Conservation (phyloP, 2,329 filamentous ascomycete genomes). For the Alternaria atra region DNA sequence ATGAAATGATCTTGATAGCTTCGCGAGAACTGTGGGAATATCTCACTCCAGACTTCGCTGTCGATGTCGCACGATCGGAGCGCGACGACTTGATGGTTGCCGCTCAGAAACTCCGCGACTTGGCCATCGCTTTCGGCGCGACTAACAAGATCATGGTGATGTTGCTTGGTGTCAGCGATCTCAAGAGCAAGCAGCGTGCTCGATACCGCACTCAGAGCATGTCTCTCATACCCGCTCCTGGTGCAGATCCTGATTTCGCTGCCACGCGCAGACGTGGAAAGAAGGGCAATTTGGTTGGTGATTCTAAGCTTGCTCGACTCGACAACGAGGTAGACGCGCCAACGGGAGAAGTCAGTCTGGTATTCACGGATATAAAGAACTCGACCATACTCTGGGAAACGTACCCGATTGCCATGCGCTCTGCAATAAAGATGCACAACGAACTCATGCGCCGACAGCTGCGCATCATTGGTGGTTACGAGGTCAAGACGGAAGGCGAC, state of each 20-base stretch:
- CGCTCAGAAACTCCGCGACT: slow-evolving; percentile 90
- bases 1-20: slow-evolving; percentile 92
- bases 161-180: slow-evolving; percentile 91
- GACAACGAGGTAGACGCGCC: slow-evolving; percentile 92
- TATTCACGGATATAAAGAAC: slow-evolving; percentile 99
- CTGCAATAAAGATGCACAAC: slow-evolving; percentile 96
- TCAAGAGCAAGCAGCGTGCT: slow-evolving; percentile 85
- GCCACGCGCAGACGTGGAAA: slow-evolving; percentile 68
- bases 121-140: slow-evolving; percentile 94
- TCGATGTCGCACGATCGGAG: slow-evolving; percentile 89
- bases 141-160: slow-evolving; percentile 98
- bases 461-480: slow-evolving; percentile 92
- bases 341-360: slow-evolving; percentile 87
- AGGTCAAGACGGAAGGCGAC: slow-evolving; percentile 99
- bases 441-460: slow-evolving; percentile 94
- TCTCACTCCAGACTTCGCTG: slow-evolving; percentile 85
- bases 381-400: slow-evolving; percentile 97
- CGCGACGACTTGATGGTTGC: slow-evolving; percentile 92
- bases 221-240: slow-evolving; percentile 77
- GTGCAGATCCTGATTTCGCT: slow-evolving; percentile 75
- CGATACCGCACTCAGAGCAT: slow-evolving; percentile 81
- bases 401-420: slow-evolving; percentile 92
- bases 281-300: slow-evolving; percentile 68
- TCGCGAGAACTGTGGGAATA: slow-evolving; percentile 97
- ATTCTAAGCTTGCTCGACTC: slow-evolving; percentile 86